Conservation (phyloP, 2,329 filamentous ascomycete genomes). For the Fusarium pseudocircinatum region DNA sequence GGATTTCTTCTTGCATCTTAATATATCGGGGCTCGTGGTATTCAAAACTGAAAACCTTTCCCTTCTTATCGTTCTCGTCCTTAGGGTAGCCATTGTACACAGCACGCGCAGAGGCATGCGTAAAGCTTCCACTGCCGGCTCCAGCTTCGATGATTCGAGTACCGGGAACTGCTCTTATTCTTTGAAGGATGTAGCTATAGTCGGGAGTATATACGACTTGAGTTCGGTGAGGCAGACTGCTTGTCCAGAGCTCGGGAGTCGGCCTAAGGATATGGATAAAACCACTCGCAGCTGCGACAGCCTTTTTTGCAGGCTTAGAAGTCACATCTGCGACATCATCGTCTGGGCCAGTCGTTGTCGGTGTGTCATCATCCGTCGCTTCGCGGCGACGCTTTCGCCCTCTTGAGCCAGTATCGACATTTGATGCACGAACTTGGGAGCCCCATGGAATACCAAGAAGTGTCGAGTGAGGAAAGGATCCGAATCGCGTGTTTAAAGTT, state of each 20-base stretch:
- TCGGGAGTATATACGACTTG: slow-evolving; percentile 90
- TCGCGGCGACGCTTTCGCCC: slow-evolving; percentile 73
- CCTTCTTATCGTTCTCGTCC: slow-evolving; percentile 56
- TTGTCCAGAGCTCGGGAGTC: slow-evolving; percentile 85
- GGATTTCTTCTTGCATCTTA: slow-evolving; percentile 75
- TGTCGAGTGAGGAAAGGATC: slow-evolving; percentile 85
- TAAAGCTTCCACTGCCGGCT: slow-evolving; percentile 84
- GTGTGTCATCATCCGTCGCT: slow-evolving; percentile 56
- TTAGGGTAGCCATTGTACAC: slow-evolving; percentile 77
- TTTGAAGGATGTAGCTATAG: slow-evolving; percentile 84
- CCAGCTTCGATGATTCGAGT: slow-evolving; percentile 81
- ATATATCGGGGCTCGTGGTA: slow-evolving; percentile 78
- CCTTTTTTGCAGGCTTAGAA: slow-evolving; percentile 56
- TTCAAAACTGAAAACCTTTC: slow-evolving; percentile 84
- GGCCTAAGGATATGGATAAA: slow-evolving; percentile 83
- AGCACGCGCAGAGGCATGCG: slow-evolving; percentile 79
- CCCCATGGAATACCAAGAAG: slow-evolving; percentile 86
- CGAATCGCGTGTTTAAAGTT: slow-evolving; percentile 91
- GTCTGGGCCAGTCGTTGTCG: slow-evolving; percentile 47
- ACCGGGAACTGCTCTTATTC: slow-evolving; percentile 78
- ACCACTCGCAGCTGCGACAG: slow-evolving; percentile 68
- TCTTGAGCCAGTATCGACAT: slow-evolving; percentile 90
- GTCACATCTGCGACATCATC: slow-evolving; percentile 46
- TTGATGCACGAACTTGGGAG: slow-evolving; percentile 87
- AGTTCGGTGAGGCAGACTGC: slow-evolving; percentile 80